Conservation (phyloP, 352 stramenopile species). For the Phytophthora vignae region DNA sequence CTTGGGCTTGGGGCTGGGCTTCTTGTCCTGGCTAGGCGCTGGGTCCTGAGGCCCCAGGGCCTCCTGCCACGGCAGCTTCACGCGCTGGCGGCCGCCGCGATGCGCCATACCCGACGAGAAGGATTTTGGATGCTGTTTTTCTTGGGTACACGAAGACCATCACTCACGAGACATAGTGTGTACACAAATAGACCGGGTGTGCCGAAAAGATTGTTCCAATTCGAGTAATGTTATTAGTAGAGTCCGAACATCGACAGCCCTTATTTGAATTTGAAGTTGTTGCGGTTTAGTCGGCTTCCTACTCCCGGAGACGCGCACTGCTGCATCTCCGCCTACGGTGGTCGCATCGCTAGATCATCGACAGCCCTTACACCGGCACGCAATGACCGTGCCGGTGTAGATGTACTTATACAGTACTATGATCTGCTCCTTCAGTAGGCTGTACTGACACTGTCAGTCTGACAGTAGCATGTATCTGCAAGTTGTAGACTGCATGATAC, state of each 20-base stretch:
- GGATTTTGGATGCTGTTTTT: background rate
- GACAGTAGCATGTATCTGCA: background rate
- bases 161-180: slow-evolving; percentile 3
- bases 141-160: slow-evolving; percentile 5
- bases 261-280: too few species aligned
- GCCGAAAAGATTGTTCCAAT: background rate
- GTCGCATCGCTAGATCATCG: too few species aligned
- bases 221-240: too few species aligned
- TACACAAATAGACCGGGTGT: too few species aligned
- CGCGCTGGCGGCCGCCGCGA: slow-evolving; percentile 9
- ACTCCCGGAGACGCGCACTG: too few species aligned
- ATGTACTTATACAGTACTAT: background rate
- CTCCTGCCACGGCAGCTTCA: slow-evolving; percentile 47
- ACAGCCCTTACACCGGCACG: too few species aligned
- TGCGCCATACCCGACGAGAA: slow-evolving; percentile 17
- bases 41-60: slow-evolving; percentile 27
- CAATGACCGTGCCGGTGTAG: too few species aligned
- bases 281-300: too few species aligned
- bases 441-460: too few species aligned
- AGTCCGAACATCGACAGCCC: too few species aligned
- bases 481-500: background rate
- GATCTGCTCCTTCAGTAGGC: background rate
- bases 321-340: too few species aligned
- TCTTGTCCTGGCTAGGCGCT: background rate
- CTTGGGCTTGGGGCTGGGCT: slow-evolving; percentile 14